These are phyloP conservation scores for Rhytidhysteron rufulum DNA, from an alignment of 2,329 filamentous ascomycete species.

Conservation along the genomic window DNA sequence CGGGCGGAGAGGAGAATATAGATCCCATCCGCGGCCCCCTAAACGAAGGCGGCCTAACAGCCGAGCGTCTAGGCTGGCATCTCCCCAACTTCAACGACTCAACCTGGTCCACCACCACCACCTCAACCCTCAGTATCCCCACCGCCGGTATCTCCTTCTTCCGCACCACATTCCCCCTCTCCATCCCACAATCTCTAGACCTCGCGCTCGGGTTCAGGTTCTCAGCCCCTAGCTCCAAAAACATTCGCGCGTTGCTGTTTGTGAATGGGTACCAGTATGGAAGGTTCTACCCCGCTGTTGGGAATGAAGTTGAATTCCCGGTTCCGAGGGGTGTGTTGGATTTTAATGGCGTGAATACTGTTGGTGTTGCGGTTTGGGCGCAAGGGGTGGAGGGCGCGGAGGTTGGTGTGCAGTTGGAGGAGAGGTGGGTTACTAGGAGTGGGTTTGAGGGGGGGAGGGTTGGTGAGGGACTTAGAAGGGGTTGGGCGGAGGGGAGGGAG, in stretches of 20 bases:
- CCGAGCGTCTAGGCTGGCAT: constrained; percentile 57
- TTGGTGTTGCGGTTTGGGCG: constrained; percentile 58
- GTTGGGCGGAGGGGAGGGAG: constrained; percentile 42
- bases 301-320: constrained; percentile 58
- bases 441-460: constrained; percentile 52
- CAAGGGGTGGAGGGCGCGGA: constrained; percentile 51
- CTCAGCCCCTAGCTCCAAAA: constrained; percentile 41
- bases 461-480: constrained; percentile 47
- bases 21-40: constrained; percentile 55
- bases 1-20: constrained; percentile 48
- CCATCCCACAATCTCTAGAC: constrained; percentile 51
- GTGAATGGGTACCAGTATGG: constrained; percentile 66
- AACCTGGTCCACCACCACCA: constrained; percentile 36
- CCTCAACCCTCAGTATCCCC: constrained; percentile 40
- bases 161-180: constrained; percentile 49
- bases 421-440: constrained; percentile 53
- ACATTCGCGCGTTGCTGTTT: constrained; percentile 54
- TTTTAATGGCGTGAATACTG: constrained; percentile 56
- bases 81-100: constrained; percentile 53
- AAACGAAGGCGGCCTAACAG: constrained; percentile 57
- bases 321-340: constrained; percentile 58
- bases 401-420: constrained; percentile 48
- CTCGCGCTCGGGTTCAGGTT: constrained; percentile 56
- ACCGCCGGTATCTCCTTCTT: constrained; percentile 55
- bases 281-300: constrained; percentile 57